These are phyloP conservation scores for Strobilomyces confusus DNA, from an alignment of 768 basidiomycete species.

Conservation along the genomic window DNA sequence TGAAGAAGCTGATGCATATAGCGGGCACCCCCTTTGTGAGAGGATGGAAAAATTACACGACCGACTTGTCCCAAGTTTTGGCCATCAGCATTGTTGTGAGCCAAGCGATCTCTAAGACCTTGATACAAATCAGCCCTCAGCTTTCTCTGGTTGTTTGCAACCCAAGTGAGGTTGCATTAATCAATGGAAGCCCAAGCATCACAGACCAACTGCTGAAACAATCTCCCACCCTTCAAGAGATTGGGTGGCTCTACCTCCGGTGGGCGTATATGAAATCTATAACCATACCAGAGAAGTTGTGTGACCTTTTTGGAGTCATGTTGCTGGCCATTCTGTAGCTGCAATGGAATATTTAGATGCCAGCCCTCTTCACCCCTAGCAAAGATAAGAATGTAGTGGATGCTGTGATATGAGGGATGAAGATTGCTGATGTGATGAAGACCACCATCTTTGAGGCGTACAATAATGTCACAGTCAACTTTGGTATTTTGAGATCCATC, in stretches of 20 bases:
- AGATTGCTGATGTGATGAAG: constrained; percentile 33
- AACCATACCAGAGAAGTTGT: constrained; percentile 28
- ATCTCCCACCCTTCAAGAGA: constrained; percentile 34
- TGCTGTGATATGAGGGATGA: constrained; percentile 33
- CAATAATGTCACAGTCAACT: constrained; percentile 33
- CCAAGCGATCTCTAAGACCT: constrained; percentile 33
- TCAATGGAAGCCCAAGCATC: constrained; percentile 46
- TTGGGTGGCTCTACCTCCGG: constrained; percentile 11
- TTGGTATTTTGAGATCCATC: constrained; percentile 15
- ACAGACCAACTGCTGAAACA: constrained; percentile 44
- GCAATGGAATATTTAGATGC: constrained; percentile 24
- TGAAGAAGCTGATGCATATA: constrained; percentile 43
- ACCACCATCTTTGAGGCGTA: constrained; percentile 21
- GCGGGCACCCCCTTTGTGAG: constrained; percentile 37
- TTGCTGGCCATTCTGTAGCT: background rate
- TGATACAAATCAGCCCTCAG: constrained; percentile 34
- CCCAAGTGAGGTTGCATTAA: constrained; percentile 35
- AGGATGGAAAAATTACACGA: constrained; percentile 36
- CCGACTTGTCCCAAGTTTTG: constrained; percentile 32
- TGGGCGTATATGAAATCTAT: constrained; percentile 27
- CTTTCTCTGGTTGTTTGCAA: constrained; percentile 30
- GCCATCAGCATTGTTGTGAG: constrained; percentile 18
- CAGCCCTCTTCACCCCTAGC: constrained; percentile 38
- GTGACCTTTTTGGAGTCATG: constrained; percentile 24
- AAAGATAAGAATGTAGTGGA: constrained; percentile 46